Conservation (phyloP, 768 basidiomycete genomes). For the Punctularia strigosozonata region DNA sequence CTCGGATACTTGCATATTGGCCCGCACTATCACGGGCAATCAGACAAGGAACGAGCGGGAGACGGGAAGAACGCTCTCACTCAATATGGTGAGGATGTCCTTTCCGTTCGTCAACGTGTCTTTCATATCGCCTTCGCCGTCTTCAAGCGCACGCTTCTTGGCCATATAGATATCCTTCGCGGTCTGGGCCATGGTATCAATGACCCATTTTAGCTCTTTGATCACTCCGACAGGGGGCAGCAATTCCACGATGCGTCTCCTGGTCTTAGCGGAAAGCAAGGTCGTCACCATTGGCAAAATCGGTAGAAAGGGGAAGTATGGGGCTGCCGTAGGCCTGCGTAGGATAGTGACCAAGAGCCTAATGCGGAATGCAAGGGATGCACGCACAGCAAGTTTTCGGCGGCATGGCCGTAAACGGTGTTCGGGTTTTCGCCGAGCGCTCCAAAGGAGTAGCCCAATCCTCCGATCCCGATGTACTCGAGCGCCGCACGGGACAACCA, state of each 20-base stretch:
- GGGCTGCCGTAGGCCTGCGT: neutral
- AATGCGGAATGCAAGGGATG: neutral
- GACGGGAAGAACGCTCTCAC: neutral
- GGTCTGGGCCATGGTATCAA: neutral
- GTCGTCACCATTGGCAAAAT: neutral
- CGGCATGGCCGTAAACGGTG: conserved; percentile 7
- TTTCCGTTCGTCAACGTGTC: conserved; percentile 1
- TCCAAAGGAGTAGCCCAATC: conserved; percentile 11
- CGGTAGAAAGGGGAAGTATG: neutral
- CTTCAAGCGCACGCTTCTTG: neutral
- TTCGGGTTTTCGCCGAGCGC: conserved; percentile 5
- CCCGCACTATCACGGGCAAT: conserved; percentile 8
- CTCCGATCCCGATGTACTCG: conserved; percentile 15
- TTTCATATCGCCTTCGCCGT: neutral
- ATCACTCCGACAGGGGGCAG: neutral
- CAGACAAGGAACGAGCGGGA: neutral
- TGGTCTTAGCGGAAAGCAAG: neutral
- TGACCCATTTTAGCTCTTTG: neutral
- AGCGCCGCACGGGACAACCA: conserved; percentile 17
- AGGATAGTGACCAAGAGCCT: neutral
- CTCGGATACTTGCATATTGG: neutral
- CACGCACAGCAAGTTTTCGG: conserved; percentile 11
- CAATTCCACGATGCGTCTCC: neutral
- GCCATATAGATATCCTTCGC: neutral
- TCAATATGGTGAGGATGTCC: conserved; percentile 2